These are phyloP conservation scores for Clitocybe nebularis DNA, from an alignment of 1,284 basidiomycete genomes.

Conservation along the genomic window DNA sequence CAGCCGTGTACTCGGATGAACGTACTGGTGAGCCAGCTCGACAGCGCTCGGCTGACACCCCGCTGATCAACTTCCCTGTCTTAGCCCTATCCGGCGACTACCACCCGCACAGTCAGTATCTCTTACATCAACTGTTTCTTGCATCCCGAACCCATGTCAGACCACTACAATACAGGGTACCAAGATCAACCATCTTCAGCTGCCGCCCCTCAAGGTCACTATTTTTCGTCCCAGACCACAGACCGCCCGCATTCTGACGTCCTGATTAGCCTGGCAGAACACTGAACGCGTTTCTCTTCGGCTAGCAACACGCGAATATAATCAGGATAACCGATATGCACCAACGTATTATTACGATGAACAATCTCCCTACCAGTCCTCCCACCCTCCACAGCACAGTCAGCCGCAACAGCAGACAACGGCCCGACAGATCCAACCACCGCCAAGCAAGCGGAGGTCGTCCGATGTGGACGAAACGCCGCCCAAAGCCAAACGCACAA, in stretches of 20 bases:
- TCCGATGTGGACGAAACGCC: slow-evolving; percentile 21
- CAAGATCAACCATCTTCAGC: slow-evolving; percentile 12
- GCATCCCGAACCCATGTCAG: slow-evolving; percentile 11
- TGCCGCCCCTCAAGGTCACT: slow-evolving; percentile 14
- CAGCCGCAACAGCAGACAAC: slow-evolving; percentile 10
- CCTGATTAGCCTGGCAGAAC: slow-evolving; percentile 39
- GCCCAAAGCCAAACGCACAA: slow-evolving; percentile 26
- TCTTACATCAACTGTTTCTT: slow-evolving; percentile 6
- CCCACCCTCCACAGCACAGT: slow-evolving; percentile 7
- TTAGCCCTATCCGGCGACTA: slow-evolving; percentile 31
- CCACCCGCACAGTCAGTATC: slow-evolving; percentile 24
- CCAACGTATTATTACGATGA: neutral
- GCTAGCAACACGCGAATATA: slow-evolving; percentile 46
- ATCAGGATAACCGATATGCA: slow-evolving; percentile 12
- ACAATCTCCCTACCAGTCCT: too few relatives aligned
- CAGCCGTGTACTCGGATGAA: slow-evolving; percentile 30
- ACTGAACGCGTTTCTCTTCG: slow-evolving; percentile 54
- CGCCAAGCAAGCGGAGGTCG: slow-evolving; percentile 12
- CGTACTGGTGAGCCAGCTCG: slow-evolving; percentile 27
- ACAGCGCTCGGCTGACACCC: slow-evolving; percentile 1
- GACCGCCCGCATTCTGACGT: slow-evolving; percentile 7
- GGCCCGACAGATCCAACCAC: slow-evolving; percentile 3
- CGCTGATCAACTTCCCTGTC: slow-evolving; percentile 10
- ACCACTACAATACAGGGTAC: slow-evolving; percentile 18
- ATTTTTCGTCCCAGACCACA: slow-evolving; percentile 2